These are phyloP conservation scores for Diaporthe amygdali DNA, from an alignment of 2,329 filamentous ascomycete genomes.

Conservation along the genomic window DNA sequence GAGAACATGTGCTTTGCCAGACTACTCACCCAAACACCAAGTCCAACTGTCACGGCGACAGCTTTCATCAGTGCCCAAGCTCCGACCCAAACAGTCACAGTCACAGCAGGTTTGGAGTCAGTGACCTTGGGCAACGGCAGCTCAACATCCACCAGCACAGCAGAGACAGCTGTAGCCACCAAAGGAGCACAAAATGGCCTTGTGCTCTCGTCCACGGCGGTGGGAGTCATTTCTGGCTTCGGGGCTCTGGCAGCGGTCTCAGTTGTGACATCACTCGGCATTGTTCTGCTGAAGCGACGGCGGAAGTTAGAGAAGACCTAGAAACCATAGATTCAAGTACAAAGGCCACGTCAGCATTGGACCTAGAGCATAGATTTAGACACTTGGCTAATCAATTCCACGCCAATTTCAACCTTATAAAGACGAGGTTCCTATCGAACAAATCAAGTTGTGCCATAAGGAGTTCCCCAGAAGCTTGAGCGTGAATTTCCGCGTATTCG, in stretches of 20 bases:
- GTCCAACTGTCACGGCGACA: background rate
- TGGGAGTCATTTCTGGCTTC: background rate
- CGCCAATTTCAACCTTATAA: accelerated
- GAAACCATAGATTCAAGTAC: background rate
- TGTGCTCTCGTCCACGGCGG: background rate
- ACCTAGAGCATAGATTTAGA: background rate
- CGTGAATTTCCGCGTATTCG: background rate
- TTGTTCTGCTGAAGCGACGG: background rate
- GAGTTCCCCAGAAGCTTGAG: background rate
- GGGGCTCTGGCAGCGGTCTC: background rate
- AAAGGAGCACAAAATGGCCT: background rate
- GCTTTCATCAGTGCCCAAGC: background rate
- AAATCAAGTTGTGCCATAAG: no score
- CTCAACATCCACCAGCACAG: background rate
- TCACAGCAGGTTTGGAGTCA: background rate
- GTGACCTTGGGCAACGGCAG: background rate
- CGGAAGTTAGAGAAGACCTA: background rate
- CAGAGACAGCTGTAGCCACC: background rate
- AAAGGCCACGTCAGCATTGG: background rate
- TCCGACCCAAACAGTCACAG: background rate
- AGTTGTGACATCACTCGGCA: background rate
- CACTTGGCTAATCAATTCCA: background rate
- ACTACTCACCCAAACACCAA: background rate
- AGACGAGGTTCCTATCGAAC: no score
- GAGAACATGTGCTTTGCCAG: background rate